Percentiles rank a stretch among this genome's conserved stretches.
Evolutionary conservation across 2,329 filamentous ascomycete genomes (phyloP).

Genomic region (Bipolaris victoriae): DNA sequence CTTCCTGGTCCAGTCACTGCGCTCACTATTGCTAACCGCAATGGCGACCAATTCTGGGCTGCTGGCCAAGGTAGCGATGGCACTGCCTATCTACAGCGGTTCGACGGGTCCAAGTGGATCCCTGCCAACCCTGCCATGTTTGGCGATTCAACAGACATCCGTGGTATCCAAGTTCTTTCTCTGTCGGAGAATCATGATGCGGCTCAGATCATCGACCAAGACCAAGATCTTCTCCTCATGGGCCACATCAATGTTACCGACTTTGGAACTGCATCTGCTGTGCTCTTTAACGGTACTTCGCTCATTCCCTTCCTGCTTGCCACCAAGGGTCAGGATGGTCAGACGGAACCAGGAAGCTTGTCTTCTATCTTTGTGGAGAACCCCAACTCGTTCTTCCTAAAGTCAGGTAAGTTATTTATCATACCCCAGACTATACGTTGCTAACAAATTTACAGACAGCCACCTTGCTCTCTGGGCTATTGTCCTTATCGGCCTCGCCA

Average conservation of each 20-base stretch:
- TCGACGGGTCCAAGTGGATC: slow-evolving; percentile 74
- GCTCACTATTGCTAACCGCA: slow-evolving; percentile 74
- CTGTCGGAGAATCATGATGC: slow-evolving; percentile 71
- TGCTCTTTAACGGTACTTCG: slow-evolving; percentile 81
- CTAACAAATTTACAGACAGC: slow-evolving; percentile 49
- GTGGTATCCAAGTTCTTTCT: slow-evolving; percentile 80
- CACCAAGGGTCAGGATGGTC: slow-evolving; percentile 62
- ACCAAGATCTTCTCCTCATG: slow-evolving; percentile 80
- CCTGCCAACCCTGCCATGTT: slow-evolving; percentile 64
- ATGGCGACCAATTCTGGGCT: slow-evolving; percentile 79
- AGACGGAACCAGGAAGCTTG: slow-evolving; percentile 70
- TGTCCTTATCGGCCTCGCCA: slow-evolving; percentile 79
- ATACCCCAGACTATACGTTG: not conserved
- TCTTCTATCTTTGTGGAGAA: slow-evolving; percentile 84
- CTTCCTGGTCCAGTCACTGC: slow-evolving; percentile 83
- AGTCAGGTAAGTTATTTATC: slow-evolving; percentile 60
- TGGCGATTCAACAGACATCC: slow-evolving; percentile 69
- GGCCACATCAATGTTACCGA: slow-evolving; percentile 76
- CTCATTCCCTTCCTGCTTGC: slow-evolving; percentile 83
- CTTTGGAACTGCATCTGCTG: slow-evolving; percentile 84
- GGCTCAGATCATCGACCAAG: slow-evolving; percentile 67
- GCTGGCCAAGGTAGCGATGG: slow-evolving; percentile 73
- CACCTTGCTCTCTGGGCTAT: slow-evolving; percentile 76
- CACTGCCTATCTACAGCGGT: slow-evolving; percentile 80
- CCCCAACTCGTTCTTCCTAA: slow-evolving; percentile 72